Conservation (phyloP, 306 rosid species). For the Prunus mira region DNA sequence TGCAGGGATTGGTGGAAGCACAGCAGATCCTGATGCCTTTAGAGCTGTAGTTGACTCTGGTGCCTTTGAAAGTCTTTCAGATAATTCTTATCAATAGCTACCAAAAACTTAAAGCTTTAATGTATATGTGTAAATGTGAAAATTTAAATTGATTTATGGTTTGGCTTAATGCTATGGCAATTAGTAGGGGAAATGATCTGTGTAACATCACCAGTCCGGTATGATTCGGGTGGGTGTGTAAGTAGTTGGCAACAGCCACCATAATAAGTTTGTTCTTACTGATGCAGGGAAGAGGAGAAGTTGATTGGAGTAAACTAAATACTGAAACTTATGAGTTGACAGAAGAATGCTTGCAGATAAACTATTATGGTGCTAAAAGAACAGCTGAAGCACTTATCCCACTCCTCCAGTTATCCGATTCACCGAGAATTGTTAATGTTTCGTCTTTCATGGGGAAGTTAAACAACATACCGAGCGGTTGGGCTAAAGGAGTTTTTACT, state of each 20-base stretch:
- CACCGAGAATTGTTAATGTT: constrained; percentile 43
- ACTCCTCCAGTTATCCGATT: constrained; percentile 43
- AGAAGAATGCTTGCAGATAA: constrained; percentile 40
- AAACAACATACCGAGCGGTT: constrained; percentile 32
- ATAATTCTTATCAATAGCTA: background rate
- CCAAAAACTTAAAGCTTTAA: background rate
- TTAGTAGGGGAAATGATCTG: no score
- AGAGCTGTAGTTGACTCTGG: background rate
- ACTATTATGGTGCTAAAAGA: constrained; percentile 44
- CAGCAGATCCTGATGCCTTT: constrained; percentile 22
- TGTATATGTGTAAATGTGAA: background rate
- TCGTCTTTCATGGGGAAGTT: constrained; percentile 28
- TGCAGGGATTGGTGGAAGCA: constrained; percentile 41
- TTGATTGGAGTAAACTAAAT: constrained; percentile 22
- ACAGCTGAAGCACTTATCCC: constrained; percentile 24
- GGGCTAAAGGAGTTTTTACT: constrained; percentile 7
- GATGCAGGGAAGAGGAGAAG: background rate
- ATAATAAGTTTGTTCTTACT: background rate
- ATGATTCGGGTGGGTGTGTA: no score
- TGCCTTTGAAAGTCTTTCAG: background rate
- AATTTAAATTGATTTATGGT: no score
- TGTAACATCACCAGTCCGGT: no score
- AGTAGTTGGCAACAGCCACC: background rate
- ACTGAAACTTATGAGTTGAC: constrained; percentile 26
- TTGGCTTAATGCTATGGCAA: no score